Conservation (phyloP, 139 green algal species). For the Closterium sp. region DNA sequence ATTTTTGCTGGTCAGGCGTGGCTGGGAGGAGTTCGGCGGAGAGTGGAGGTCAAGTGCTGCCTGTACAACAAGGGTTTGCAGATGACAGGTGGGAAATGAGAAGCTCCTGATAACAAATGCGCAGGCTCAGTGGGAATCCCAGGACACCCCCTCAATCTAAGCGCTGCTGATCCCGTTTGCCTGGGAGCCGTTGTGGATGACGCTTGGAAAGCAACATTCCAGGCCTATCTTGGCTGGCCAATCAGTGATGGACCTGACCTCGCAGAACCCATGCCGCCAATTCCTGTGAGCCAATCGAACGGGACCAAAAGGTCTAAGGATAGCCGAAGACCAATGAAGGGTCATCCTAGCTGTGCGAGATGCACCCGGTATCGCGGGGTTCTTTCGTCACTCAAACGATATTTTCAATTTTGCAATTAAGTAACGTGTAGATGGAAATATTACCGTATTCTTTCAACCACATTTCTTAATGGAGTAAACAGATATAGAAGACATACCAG, state of each 20-base stretch:
- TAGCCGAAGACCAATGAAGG: neutral
- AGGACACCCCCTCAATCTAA: neutral
- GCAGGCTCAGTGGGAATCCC: neutral
- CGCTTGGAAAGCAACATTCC: neutral
- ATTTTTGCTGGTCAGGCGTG: neutral
- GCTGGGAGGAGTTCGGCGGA: neutral
- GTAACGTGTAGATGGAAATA: too few species aligned
- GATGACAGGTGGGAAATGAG: neutral
- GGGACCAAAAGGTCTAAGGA: neutral
- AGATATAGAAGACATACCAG: too few species aligned
- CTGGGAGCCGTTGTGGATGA: neutral
- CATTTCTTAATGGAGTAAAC: too few species aligned
- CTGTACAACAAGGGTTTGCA: neutral
- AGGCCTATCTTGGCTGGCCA: neutral
- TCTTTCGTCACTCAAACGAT: neutral
- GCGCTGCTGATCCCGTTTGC: neutral
- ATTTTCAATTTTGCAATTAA: neutral
- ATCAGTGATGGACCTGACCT: neutral
- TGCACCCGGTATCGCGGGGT: neutral
- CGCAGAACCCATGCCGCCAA: neutral
- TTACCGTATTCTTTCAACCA: too few species aligned
- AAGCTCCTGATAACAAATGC: neutral
- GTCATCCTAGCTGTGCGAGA: neutral
- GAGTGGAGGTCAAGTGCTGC: neutral
- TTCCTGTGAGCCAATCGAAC: neutral